Conservation (phyloP, 208 protist genomes). For the Sergeia podlipaevii region DNA sequence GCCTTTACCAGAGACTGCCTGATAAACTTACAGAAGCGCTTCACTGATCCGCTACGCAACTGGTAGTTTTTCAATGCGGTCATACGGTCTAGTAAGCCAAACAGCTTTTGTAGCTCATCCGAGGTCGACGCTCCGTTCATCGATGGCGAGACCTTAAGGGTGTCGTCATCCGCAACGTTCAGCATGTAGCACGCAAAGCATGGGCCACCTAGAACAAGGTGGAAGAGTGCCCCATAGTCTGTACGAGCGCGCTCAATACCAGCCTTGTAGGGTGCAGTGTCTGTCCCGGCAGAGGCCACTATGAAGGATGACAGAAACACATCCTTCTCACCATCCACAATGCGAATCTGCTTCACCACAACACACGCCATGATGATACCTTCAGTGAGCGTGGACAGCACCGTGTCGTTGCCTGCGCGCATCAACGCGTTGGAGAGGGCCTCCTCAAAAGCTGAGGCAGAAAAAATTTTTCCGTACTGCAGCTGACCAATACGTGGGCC, state of each 20-base stretch:
- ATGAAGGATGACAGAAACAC: slow-evolving; percentile 70
- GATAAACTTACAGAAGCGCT: slow-evolving; percentile 70
- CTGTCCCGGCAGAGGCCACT: slow-evolving; percentile 46
- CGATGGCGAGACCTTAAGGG: slow-evolving; percentile 3
- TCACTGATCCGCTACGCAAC: slow-evolving; percentile 69
- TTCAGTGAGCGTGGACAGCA: slow-evolving; percentile 33
- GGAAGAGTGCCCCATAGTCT: slow-evolving; percentile 59
- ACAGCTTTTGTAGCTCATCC: slow-evolving; percentile 21
- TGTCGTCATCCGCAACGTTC: slow-evolving; percentile 56
- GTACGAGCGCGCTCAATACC: slow-evolving; percentile 35
- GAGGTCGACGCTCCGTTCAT: background rate
- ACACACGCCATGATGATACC: slow-evolving; percentile 55
- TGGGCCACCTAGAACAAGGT: slow-evolving; percentile 66
- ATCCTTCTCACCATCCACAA: slow-evolving; percentile 52
- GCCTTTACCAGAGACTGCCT: slow-evolving; percentile 41
- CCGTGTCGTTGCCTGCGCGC: slow-evolving; percentile 28
- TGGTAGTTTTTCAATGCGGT: slow-evolving; percentile 54
- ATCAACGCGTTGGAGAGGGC: slow-evolving; percentile 37
- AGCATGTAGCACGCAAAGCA: slow-evolving; percentile 69
- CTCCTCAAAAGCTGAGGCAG: slow-evolving; percentile 41
- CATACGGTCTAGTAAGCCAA: slow-evolving; percentile 47
- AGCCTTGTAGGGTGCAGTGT: slow-evolving; percentile 45
- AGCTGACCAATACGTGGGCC: slow-evolving; percentile 63
- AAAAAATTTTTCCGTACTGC: slow-evolving; percentile 44
- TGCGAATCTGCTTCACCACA: slow-evolving; percentile 44